Conservation (phyloP, 768 basidiomycete species). For the Suillus subalutaceus region DNA sequence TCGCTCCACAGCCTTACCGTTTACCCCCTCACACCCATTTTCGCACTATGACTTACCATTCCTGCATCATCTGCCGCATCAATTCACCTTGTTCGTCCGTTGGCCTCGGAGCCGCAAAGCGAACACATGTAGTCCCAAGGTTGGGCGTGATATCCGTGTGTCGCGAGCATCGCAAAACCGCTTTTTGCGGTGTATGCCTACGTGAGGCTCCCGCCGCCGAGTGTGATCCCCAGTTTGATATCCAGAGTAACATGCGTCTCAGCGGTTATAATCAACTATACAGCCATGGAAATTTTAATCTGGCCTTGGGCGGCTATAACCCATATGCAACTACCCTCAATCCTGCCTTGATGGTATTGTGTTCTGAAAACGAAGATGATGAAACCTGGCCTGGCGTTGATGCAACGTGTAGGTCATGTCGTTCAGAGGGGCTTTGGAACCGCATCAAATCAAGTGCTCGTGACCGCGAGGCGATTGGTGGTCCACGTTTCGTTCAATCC, state of each 20-base stretch:
- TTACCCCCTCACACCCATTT: constrained; percentile 62
- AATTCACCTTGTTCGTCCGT: constrained; percentile 54
- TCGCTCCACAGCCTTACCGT: constrained; percentile 37
- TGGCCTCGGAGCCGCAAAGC: constrained; percentile 58
- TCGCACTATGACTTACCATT: constrained; percentile 54
- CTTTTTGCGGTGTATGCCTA: constrained; percentile 71
- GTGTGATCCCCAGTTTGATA: constrained; percentile 36
- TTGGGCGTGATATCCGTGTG: constrained; percentile 57
- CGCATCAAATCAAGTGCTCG: constrained; percentile 48
- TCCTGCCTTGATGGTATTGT: constrained; percentile 43
- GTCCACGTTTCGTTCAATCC: constrained; percentile 34
- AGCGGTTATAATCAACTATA: constrained; percentile 36
- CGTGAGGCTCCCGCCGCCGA: constrained; percentile 58
- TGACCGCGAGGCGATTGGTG: constrained; percentile 64
- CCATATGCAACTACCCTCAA: constrained; percentile 28
- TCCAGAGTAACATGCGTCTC: constrained; percentile 34
- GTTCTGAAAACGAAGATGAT: constrained; percentile 74
- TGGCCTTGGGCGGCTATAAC: constrained; percentile 27
- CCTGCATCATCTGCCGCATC: constrained; percentile 71
- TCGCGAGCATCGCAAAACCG: constrained; percentile 62
- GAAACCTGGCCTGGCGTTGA: constrained; percentile 66
- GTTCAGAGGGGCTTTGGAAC: constrained; percentile 67
- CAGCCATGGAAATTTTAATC: constrained; percentile 22
- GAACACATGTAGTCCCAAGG: constrained; percentile 41
- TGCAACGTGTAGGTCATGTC: constrained; percentile 69